Evolutionary conservation across 176 grass and related monocot species (phyloP).

Genomic region (Hyparrhenia diplandra): DNA sequence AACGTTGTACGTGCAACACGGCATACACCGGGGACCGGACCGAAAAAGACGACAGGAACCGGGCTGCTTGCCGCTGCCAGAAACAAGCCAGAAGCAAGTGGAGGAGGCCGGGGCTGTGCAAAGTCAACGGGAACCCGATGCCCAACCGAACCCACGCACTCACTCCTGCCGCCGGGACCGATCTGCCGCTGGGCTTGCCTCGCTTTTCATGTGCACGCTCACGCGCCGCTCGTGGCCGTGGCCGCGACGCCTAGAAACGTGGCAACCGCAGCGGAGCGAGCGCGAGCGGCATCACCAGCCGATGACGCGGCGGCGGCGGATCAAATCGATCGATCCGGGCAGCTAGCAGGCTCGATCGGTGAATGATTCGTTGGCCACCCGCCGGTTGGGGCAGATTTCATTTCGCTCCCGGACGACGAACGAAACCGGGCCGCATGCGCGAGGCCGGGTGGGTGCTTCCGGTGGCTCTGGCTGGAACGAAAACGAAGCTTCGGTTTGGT

Average conservation of each 20-base stretch:
- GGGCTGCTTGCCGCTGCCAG: not conserved
- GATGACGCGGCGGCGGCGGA: not conserved
- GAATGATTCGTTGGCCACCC: no score
- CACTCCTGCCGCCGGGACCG: no score
- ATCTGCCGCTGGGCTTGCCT: not conserved
- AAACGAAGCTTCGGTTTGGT: not conserved
- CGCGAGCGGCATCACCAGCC: no score
- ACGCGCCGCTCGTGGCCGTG: conserved; percentile 32
- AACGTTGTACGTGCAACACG: not conserved
- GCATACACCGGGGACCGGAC: not conserved
- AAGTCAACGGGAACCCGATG: conserved; percentile 7
- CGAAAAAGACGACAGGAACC: not conserved
- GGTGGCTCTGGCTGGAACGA: no score
- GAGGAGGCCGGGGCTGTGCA: not conserved
- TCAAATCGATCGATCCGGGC: not conserved
- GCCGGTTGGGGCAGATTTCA: not conserved
- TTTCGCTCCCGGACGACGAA: not conserved
- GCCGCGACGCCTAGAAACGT: not conserved
- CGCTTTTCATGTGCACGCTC: not conserved
- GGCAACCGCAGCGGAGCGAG: not conserved
- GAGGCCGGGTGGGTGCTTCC: no score
- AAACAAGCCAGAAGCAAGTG: not conserved
- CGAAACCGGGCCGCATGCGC: not conserved
- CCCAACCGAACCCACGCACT: not conserved
- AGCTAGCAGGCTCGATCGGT: no score